These are phyloP conservation scores for Torrubiella hemipterigena DNA, from an alignment of 2,329 filamentous ascomycete species.

Conservation along the genomic window DNA sequence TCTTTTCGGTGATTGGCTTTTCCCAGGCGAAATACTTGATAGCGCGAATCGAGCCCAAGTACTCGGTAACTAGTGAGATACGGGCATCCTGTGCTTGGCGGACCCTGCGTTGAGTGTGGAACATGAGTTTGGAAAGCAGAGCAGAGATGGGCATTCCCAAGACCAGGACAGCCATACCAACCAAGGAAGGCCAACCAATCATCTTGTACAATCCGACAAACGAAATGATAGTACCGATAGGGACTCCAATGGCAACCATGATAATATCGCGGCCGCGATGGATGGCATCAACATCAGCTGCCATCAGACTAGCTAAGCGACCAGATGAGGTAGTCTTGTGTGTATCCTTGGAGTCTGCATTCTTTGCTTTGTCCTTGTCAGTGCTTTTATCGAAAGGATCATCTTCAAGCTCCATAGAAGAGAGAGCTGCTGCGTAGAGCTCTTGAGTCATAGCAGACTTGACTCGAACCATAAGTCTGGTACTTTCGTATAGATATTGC, in stretches of 20 bases:
- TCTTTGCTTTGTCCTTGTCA: constrained; percentile 12
- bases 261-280: constrained; percentile 39
- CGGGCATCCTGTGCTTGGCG: constrained; percentile 43
- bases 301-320: constrained; percentile 43
- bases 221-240: constrained; percentile 33
- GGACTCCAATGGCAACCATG: constrained; percentile 30
- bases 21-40: constrained; percentile 54
- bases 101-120: constrained; percentile 35
- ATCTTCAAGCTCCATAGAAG: constrained; percentile 45
- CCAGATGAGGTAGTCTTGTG: constrained; percentile 32
- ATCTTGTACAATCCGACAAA: constrained; percentile 41
- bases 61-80: constrained; percentile 46
- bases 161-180: constrained; percentile 36
- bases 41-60: constrained; percentile 42
- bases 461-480: constrained; percentile 41
- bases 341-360: constrained; percentile 14
- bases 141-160: constrained; percentile 37
- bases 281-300: constrained; percentile 44
- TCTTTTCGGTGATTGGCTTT: constrained; percentile 35
- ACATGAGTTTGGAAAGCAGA: constrained; percentile 35
- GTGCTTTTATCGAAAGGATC: constrained; percentile 26
- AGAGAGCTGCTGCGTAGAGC: constrained; percentile 42
- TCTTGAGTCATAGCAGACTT: constrained; percentile 47
- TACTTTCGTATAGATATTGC: constrained; percentile 45
- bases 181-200: constrained; percentile 42